Conservation (phyloP, 2,329 filamentous ascomycete species). For the Arthroderma sp. region DNA sequence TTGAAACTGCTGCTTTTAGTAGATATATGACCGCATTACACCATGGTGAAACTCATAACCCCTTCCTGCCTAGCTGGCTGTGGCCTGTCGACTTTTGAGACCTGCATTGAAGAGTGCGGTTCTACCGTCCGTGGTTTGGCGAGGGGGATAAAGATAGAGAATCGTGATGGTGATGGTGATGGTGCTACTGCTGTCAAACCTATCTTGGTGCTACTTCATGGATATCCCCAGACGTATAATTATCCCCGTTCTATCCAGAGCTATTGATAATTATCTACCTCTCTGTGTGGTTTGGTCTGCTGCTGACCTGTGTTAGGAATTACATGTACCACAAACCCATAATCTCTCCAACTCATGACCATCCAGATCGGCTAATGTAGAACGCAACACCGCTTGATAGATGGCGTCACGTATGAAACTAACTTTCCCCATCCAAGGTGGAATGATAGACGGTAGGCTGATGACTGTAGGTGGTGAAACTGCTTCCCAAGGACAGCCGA, state of each 20-base stretch:
- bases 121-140: constrained; percentile 4
- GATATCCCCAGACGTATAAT: constrained; percentile 9
- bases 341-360: not conserved
- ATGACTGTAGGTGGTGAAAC: constrained; percentile 21
- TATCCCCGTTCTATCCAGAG: not conserved
- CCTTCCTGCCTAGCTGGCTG: constrained; percentile 3
- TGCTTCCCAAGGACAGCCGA: constrained; percentile 26
- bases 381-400: not conserved
- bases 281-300: not conserved
- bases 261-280: not conserved
- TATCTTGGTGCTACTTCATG: constrained; percentile 9
- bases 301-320: not conserved
- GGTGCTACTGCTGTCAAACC: not conserved
- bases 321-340: not conserved
- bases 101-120: constrained; percentile 1
- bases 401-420: not conserved
- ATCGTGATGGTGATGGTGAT: not conserved
- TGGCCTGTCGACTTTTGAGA: constrained; percentile 6
- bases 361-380: not conserved
- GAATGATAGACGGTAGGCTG: not conserved
- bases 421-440: not conserved
- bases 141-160: constrained; percentile 4
- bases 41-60: constrained; percentile 7
- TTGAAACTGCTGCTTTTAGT: too few relatives aligned
- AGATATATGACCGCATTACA: not conserved